Percentiles rank a stretch among this genome's conserved stretches.
phyloP scores from a whole-genome alignment of 257 asterid species.

The Haberlea rhodopensis region DNA sequence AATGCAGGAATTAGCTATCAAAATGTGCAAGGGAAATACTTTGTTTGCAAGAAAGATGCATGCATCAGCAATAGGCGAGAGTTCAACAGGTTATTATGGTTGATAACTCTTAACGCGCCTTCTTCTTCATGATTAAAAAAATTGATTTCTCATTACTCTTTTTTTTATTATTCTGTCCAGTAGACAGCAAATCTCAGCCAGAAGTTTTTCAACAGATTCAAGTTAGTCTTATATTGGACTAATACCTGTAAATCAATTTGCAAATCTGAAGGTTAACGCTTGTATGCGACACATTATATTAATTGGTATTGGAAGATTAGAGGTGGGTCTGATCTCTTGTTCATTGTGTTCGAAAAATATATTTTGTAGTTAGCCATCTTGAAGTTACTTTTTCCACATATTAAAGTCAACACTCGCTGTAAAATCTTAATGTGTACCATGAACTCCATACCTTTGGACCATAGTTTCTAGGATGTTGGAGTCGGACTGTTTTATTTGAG shows the following conservation, averaged over 20 bases:
- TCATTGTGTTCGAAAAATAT: slow-evolving; percentile 10
- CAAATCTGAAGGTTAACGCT: slow-evolving; percentile 14
- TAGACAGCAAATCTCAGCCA: slow-evolving; percentile 33
- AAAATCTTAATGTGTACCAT: too few relatives aligned
- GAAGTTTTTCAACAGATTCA: slow-evolving; percentile 63
- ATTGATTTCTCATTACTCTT: slow-evolving; percentile 16
- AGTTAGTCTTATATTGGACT: slow-evolving; percentile 43
- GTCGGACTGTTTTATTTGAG: neutral
- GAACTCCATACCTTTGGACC: neutral
- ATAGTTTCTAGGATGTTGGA: slow-evolving; percentile 16
- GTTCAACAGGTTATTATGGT: slow-evolving; percentile 44
- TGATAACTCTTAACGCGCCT: slow-evolving; percentile 19
- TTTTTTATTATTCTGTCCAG: slow-evolving; percentile 40
- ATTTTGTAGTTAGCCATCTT: slow-evolving; percentile 4
- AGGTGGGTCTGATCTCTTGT: neutral
- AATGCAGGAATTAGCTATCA: slow-evolving; percentile 43
- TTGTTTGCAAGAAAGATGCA: slow-evolving; percentile 34
- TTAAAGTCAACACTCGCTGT: slow-evolving; percentile 4
- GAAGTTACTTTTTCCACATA: slow-evolving; percentile 5
- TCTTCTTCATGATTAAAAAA: neutral
- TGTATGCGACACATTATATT: slow-evolving; percentile 11
- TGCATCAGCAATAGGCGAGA: slow-evolving; percentile 39
- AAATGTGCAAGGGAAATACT: slow-evolving; percentile 43
- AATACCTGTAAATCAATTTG: slow-evolving; percentile 1
- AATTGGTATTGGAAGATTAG: slow-evolving; percentile 19